phyloP scores from a whole-genome alignment of 257 asterid species.

The Craterostigma plantagineum region DNA sequence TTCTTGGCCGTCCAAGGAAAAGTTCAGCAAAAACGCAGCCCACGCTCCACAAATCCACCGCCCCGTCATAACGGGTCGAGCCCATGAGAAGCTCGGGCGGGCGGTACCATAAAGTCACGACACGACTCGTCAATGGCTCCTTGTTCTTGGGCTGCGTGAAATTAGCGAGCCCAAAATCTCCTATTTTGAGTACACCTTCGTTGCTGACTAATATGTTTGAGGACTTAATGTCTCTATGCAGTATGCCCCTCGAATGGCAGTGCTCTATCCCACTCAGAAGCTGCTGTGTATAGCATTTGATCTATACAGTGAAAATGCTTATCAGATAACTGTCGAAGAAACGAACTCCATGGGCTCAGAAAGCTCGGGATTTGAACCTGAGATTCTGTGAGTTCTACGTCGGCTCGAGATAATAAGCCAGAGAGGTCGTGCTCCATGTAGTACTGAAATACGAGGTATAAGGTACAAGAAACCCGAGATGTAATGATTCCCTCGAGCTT shows the following conservation, averaged over 20 bases:
- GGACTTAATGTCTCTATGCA: conserved; percentile 93
- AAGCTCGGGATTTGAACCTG: no score
- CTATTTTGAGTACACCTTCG: conserved; percentile 68
- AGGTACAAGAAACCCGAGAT: conserved; percentile 73
- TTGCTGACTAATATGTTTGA: conserved; percentile 77
- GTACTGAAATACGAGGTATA: conserved; percentile 90
- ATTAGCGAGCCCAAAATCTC: conserved; percentile 90
- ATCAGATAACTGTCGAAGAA: no score
- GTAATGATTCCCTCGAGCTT: conserved; percentile 74
- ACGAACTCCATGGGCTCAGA: no score
- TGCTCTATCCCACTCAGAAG: conserved; percentile 86
- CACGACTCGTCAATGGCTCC: conserved; percentile 87
- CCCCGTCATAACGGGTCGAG: conserved; percentile 60
- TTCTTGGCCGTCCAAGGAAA: conserved; percentile 64
- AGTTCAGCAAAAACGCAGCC: conserved; percentile 91
- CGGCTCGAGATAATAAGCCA: conserved; percentile 67
- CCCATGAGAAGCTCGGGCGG: conserved; percentile 96
- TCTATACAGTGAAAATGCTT: conserved; percentile 29
- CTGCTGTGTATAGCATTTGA: conserved; percentile 87
- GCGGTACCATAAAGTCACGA: conserved; percentile 94
- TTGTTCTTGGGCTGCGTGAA: conserved; percentile 32
- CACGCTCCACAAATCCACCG: conserved; percentile 91
- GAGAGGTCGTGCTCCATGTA: conserved; percentile 95
- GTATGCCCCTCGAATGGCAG: conserved; percentile 71
- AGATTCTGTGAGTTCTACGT: conserved; percentile 56